Conservation (phyloP, 2,329 filamentous ascomycete genomes). For the Fonsecaea nubica region DNA sequence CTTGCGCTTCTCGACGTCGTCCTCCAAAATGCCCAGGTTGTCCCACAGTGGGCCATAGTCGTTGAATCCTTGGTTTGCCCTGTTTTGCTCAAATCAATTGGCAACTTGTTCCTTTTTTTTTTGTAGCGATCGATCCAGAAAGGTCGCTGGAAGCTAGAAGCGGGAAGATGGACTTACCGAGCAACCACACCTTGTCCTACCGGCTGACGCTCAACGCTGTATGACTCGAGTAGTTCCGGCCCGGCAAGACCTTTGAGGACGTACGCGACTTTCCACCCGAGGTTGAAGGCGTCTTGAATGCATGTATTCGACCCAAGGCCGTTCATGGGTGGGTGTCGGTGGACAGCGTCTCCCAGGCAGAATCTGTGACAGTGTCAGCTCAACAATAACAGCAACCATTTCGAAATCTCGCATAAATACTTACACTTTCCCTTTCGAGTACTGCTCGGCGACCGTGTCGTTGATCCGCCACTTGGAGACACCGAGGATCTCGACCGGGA, state of each 20-base stretch:
- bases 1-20: slow-evolving; percentile 49
- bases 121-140: slow-evolving; percentile 59
- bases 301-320: slow-evolving; percentile 48
- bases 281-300: slow-evolving; percentile 47
- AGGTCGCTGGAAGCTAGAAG: slow-evolving; percentile 56
- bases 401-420: neutral
- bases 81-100: slow-evolving; percentile 28
- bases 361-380: slow-evolving; percentile 29
- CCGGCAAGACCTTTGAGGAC: slow-evolving; percentile 34
- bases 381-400: neutral
- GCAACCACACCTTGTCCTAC: slow-evolving; percentile 56
- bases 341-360: slow-evolving; percentile 48
- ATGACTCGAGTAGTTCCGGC: slow-evolving; percentile 40
- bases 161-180: slow-evolving; percentile 51
- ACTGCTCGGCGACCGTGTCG: slow-evolving; percentile 65
- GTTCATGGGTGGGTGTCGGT: slow-evolving; percentile 46
- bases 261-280: slow-evolving; percentile 47
- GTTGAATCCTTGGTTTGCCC: slow-evolving; percentile 64
- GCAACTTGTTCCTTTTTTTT: slow-evolving; percentile 35
- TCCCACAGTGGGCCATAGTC: slow-evolving; percentile 52
- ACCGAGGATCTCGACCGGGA: slow-evolving; percentile 58
- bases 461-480: slow-evolving; percentile 66
- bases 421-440: slow-evolving; percentile 55
- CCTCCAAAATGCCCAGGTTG: slow-evolving; percentile 53
- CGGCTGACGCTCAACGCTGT: slow-evolving; percentile 45